phyloP scores from a whole-genome alignment of 441 rosid genomes.

The Pelargonium australe region DNA sequence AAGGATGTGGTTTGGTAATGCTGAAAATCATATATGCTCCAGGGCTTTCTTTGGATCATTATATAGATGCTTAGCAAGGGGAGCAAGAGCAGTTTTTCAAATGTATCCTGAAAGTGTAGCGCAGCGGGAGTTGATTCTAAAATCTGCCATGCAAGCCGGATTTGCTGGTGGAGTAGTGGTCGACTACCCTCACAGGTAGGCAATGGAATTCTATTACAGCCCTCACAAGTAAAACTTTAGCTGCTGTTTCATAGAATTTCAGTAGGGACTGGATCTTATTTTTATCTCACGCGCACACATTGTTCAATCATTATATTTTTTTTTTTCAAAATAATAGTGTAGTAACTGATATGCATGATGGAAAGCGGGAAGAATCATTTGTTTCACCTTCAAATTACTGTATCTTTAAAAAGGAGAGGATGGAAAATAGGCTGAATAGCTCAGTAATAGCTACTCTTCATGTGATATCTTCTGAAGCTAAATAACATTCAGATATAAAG shows the following conservation, averaged over 20 bases:
- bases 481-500: background rate
- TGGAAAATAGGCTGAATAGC: background rate
- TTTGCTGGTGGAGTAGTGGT: slow-evolving; percentile 90
- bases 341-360: background rate
- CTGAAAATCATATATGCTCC: background rate
- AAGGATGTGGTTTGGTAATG: background rate
- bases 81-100: slow-evolving; percentile 88
- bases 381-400: background rate
- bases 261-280: no score
- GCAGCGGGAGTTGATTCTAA: slow-evolving; percentile 77
- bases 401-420: background rate
- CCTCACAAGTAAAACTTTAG: background rate
- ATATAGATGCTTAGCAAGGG: slow-evolving; percentile 75
- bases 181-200: slow-evolving; percentile 87
- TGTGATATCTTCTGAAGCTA: background rate
- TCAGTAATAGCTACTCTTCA: background rate
- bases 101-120: slow-evolving; percentile 78
- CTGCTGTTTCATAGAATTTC: background rate
- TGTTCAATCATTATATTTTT: background rate
- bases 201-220: background rate
- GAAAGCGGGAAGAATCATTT: background rate
- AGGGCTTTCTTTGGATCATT: slow-evolving; percentile 94
- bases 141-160: slow-evolving; percentile 83
- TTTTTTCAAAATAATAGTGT: background rate
- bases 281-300: background rate